Evolutionary conservation across 2,329 filamentous ascomycete species (phyloP).

Genomic region (Monosporascus sp.): DNA sequence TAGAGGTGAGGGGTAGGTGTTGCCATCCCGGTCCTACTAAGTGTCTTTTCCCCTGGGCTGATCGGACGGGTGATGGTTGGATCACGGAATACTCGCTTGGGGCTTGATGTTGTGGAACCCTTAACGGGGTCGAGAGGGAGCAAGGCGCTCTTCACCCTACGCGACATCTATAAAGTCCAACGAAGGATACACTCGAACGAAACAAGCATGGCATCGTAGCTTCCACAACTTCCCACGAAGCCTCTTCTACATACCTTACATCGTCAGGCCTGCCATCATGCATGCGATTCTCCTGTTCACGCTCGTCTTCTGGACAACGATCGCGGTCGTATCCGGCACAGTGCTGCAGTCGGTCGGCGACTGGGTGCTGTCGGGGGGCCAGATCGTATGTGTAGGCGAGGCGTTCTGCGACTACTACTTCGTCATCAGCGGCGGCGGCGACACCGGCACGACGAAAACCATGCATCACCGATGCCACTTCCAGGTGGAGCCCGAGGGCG

Average conservation of each 20-base stretch:
- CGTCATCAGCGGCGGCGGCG: background rate
- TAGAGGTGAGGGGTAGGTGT: too few species aligned
- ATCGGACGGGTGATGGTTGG: background rate
- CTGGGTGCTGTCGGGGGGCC: background rate
- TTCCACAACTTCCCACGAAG: too few species aligned
- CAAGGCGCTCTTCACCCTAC: too few species aligned
- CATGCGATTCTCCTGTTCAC: background rate
- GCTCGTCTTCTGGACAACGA: background rate
- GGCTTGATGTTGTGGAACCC: background rate
- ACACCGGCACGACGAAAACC: background rate
- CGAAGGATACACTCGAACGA: too few species aligned
- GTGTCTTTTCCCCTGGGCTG: background rate
- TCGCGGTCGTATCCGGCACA: background rate
- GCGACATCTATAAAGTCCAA: too few species aligned
- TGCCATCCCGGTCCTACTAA: too few species aligned
- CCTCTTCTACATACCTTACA: too few species aligned
- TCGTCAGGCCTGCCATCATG: background rate
- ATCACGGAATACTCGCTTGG: background rate
- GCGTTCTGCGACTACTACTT: conserved; percentile 1
- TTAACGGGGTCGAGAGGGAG: too few species aligned
- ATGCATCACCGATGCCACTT: background rate
- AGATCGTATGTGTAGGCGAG: background rate
- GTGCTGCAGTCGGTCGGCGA: background rate
- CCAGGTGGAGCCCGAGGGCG: background rate
- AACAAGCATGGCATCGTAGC: too few species aligned